Percentiles rank a stretch among this genome's conserved stretches.
These are phyloP conservation scores for Fusarium globosum DNA, from an alignment of 2,329 filamentous ascomycete species.

Conservation along the genomic window DNA sequence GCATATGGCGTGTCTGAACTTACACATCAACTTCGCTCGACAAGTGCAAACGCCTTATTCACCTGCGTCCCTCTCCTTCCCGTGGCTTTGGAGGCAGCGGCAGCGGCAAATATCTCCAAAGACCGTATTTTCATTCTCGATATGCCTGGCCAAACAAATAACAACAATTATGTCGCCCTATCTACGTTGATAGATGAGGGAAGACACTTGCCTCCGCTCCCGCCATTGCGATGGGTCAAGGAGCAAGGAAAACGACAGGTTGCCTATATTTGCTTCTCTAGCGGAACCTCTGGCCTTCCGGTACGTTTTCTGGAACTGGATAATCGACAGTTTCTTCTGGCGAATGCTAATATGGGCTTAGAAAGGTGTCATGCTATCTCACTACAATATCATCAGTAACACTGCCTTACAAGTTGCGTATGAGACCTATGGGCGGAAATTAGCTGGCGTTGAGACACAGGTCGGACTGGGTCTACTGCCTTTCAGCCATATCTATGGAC, in stretches of 20 bases:
- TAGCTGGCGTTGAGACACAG: slow-evolving; percentile 47
- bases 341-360: neutral
- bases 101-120: neutral
- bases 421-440: neutral
- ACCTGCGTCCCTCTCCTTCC: neutral
- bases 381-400: neutral
- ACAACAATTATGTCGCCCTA: fast-evolving
- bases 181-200: neutral
- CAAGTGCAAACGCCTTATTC: neutral
- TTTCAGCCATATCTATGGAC: slow-evolving; percentile 74
- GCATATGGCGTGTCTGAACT: neutral
- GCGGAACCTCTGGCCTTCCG: neutral
- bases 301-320: neutral
- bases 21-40: neutral
- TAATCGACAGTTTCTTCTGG: fast-evolving
- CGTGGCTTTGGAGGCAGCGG: neutral
- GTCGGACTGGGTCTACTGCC: slow-evolving; percentile 76
- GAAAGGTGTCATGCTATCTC: neutral
- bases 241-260: neutral
- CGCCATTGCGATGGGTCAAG: neutral
- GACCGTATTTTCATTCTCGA: neutral
- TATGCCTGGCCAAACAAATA: neutral
- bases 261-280: neutral
- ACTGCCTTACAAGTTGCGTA: neutral
- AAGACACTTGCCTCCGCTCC: fast-evolving